Evolutionary conservation across 345 rosid species (phyloP), one percentile per base, ranked within the genome.

Genomic region (Aquilaria malaccensis): DNA sequence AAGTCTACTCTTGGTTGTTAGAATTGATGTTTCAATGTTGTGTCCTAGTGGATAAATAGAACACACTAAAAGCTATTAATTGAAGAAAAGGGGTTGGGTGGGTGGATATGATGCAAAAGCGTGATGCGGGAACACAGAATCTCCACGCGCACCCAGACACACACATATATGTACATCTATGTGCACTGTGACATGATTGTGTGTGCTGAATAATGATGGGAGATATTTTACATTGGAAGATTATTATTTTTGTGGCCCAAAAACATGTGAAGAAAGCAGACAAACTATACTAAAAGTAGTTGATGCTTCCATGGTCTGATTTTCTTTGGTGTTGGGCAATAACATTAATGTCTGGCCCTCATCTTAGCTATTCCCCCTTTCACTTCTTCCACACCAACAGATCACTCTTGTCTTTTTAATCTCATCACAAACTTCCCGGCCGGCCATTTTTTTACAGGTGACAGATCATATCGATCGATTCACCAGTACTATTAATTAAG

Each of bases 201-300:
- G 43, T 37, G 43, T 37, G 43, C 43, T 37, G 43, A 37, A 37
- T 37, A 37, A 37, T 33, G 49, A n/a, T 9, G 31, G 59, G 45
- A 69, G 79, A 73, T 68, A 72, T 71, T 72, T 75, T 63, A 60
- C 50, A 29, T 22, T 37, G 43, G 33, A 59, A 43, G 50, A 58
- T 54, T 56, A 60, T 57, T 45, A 47, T 61, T 37, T 22, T 37
- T 75, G 80, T 77, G 82, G 80, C 64, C 80, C 74, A 61, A 30
- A 64, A 73, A 61, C 46, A 65, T 66, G 62, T 29, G 55, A 65
- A 55, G 46, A 63, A 22, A 70, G 11, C 73, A 52, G 80, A 79
- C 78, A 78, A 69, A 74, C 53, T 67, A 74, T 62, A 67, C 72
- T 52, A 13, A 58, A 68, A 64, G 60, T 56, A 52, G 71, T 61